Evolutionary conservation across 176 grass and related monocot species (phyloP), one percentile per base, ranked within the genome.

Genomic region (Aegilops longissima): DNA sequence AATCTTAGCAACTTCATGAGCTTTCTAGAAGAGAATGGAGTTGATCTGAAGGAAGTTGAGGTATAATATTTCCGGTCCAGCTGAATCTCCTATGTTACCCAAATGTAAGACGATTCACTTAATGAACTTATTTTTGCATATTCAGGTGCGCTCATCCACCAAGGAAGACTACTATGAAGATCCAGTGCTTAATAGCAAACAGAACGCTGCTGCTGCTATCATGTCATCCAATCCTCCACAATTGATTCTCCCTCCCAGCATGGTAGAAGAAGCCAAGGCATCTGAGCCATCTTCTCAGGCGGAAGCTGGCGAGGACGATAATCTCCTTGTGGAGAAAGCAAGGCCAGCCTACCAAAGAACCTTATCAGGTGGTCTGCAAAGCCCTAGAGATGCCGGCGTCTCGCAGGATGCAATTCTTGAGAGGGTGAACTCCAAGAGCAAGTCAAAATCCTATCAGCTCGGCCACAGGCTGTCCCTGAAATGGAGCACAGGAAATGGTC

Each of bases 401-500:
- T 92, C 86, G 0, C 36, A 73, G 86, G 83, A 92, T 73, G 90
- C 92, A 5, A 93, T 98, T 84, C 76, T 96, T 1, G 89, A 98
- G 80, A 92, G 93, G 85, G 86, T 93, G 54, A 87, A 91, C 68
- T 96, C 96, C 4, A 98, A 96, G 85, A 66, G 79, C 12, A 82
- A 94, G 83, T 67, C 90, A 7, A 94, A 85, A 27, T 96, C 97
- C 8, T 96, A 91, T 76, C 97, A 99, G 66, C 90, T 99, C 42
- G 97, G 92, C 14, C 87, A 92, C 74, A 88, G 86, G 67, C 68
- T 99, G 9, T 99, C 97, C 30, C 61, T 88, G 68, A 96, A 96
- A 73, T 99, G 97, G 97, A 94, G 85, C 81, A 99, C 84, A 8
- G 94, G 97, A 80, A 81, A 56, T 36, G 97, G 97, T 82, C 97